Conservation (phyloP, 495 filamentous ascomycete genomes). For the Cladorrhinum samala region DNA sequence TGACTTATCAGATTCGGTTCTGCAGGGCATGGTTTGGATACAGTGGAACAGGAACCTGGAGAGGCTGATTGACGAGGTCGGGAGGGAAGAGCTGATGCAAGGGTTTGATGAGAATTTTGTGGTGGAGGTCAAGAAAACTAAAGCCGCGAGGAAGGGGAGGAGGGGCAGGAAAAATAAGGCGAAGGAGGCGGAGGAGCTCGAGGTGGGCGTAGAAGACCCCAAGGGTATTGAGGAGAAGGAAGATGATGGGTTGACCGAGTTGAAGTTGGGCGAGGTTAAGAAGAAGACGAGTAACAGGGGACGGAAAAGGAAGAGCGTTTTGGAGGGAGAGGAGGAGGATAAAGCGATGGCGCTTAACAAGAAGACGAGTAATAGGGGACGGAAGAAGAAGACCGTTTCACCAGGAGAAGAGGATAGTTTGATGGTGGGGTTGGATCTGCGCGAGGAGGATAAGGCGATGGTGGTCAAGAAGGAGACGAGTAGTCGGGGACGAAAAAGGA, state of each 20-base stretch:
- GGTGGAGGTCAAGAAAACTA: slow-evolving; percentile 3
- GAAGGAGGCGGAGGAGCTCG: too few relatives aligned
- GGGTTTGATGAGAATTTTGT: slow-evolving; percentile 1
- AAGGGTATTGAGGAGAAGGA: too few relatives aligned
- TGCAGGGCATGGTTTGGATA: slow-evolving; percentile 83
- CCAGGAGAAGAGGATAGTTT: neutral
- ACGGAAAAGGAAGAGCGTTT: neutral
- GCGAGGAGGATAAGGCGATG: too few relatives aligned
- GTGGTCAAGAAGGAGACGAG: neutral
- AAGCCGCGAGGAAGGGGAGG: neutral
- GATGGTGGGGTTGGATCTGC: too few relatives aligned
- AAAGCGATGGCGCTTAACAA: too few relatives aligned
- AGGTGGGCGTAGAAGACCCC: too few relatives aligned
- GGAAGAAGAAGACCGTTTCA: neutral
- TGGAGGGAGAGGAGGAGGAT: neutral
- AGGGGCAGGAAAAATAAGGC: neutral
- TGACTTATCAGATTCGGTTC: slow-evolving; percentile 82
- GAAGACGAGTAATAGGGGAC: neutral
- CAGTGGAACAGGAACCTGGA: slow-evolving; percentile 71
- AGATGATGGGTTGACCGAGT: neutral
- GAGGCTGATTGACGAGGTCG: slow-evolving; percentile 34
- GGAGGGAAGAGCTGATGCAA: slow-evolving; percentile 17
- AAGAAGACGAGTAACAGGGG: neutral
- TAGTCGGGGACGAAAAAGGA: neutral
- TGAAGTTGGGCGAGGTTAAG: neutral